Percentiles rank a stretch among this genome's conserved stretches.
phyloP scores from a whole-genome alignment of 169 alveolate genomes.

The Cryptosporidium ryanae region DNA sequence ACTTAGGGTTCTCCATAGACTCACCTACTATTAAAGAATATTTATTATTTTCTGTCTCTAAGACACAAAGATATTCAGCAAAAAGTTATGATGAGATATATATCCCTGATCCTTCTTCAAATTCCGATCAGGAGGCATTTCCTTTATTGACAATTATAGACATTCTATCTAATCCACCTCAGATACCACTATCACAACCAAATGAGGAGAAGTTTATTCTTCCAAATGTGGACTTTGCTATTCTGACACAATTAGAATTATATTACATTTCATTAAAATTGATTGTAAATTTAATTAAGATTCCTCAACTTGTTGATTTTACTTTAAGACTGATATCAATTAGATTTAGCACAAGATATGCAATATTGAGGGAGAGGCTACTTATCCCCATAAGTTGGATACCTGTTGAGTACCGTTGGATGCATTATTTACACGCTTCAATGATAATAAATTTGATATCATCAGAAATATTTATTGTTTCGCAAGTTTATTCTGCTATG shows the following conservation, averaged over 20 bases:
- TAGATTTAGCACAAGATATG: slow-evolving; percentile 23
- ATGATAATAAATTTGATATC: slow-evolving; percentile 31
- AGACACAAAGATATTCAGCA: slow-evolving; percentile 2
- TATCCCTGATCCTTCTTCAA: slow-evolving; percentile 47
- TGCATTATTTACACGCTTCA: slow-evolving; percentile 44
- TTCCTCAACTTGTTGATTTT: slow-evolving; percentile 64
- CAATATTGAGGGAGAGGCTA: slow-evolving; percentile 46
- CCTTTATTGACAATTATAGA: slow-evolving; percentile 69
- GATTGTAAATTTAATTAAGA: slow-evolving; percentile 26
- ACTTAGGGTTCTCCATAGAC: slow-evolving; percentile 46
- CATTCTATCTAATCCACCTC: slow-evolving; percentile 47
- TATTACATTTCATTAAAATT: slow-evolving; percentile 40
- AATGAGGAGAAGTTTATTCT: slow-evolving; percentile 18
- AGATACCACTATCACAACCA: slow-evolving; percentile 53
- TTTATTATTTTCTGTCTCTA: slow-evolving; percentile 3
- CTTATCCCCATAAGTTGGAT: slow-evolving; percentile 59
- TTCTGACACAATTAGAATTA: slow-evolving; percentile 54
- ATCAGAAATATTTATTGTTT: slow-evolving; percentile 45
- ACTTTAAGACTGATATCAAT: slow-evolving; percentile 11
- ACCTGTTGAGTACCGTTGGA: slow-evolving; percentile 64
- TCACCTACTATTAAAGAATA: slow-evolving; percentile 64
- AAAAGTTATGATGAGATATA: slow-evolving; percentile 59
- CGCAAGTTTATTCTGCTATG: slow-evolving; percentile 53
- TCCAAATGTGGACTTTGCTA: slow-evolving; percentile 62
- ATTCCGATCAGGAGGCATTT: slow-evolving; percentile 24